Evolutionary conservation across 371 early-diverging fungal genomes (phyloP).

Genomic region (Fennellomyces sp.): DNA sequence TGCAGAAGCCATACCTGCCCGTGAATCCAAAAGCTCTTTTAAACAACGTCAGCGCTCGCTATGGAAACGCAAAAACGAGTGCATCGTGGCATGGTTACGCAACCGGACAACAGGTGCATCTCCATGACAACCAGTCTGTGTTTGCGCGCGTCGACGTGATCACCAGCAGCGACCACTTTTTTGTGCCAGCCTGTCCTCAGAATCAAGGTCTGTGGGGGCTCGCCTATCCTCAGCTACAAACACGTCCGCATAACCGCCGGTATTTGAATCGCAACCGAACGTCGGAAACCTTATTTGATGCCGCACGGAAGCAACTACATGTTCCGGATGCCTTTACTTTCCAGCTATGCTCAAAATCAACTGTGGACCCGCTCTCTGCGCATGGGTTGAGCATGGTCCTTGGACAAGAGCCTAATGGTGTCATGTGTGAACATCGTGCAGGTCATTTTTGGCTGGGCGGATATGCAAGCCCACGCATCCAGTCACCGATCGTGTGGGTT

Average conservation of each 20-base stretch:
- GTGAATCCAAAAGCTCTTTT: background rate
- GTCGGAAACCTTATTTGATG: slow-evolving; percentile 12
- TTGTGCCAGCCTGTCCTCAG: slow-evolving; percentile 14
- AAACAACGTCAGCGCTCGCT: slow-evolving; percentile 13
- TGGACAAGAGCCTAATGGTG: background rate
- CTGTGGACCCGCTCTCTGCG: slow-evolving; percentile 1
- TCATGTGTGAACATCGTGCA: background rate
- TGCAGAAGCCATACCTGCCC: slow-evolving; percentile 8
- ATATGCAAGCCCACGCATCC: background rate
- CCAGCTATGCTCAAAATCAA: slow-evolving; percentile 12
- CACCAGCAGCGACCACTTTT: slow-evolving; percentile 1
- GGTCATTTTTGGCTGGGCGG: slow-evolving; percentile 25
- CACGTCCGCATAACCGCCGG: background rate
- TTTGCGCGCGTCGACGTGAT: slow-evolving; percentile 19
- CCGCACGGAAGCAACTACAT: slow-evolving; percentile 2
- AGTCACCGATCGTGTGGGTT: slow-evolving; percentile 7
- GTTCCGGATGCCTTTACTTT: slow-evolving; percentile 13
- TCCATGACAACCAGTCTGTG: background rate
- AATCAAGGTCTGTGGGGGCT: slow-evolving; percentile 23
- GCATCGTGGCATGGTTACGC: slow-evolving; percentile 20
- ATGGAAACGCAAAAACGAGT: slow-evolving; percentile 15
- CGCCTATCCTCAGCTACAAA: slow-evolving; percentile 19
- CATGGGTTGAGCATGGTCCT: background rate
- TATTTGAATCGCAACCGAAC: slow-evolving; percentile 4
- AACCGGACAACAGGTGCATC: slow-evolving; percentile 4